phyloP scores from a whole-genome alignment of 2,329 filamentous ascomycete species.

The Berkeleyomyces rouxiae region DNA sequence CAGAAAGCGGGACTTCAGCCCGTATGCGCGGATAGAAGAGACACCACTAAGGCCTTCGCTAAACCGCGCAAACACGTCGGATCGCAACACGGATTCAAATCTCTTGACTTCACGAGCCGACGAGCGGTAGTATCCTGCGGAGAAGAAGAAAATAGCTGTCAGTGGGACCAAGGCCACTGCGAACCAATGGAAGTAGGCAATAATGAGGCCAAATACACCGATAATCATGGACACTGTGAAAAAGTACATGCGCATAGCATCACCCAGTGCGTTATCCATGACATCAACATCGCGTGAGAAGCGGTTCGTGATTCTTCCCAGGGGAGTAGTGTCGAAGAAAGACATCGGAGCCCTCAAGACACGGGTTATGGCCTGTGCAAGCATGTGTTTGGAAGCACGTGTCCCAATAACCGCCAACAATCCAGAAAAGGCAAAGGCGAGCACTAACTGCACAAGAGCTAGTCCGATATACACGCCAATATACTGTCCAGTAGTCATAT shows the following conservation, averaged over 20 bases:
- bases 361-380: conserved; percentile 60
- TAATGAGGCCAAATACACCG: conserved; percentile 75
- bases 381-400: conserved; percentile 62
- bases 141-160: conserved; percentile 61
- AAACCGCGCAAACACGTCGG: conserved; percentile 78
- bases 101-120: conserved; percentile 91
- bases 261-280: conserved; percentile 84
- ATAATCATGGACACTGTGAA: conserved; percentile 69
- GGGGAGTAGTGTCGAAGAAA: conserved; percentile 92
- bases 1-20: conserved; percentile 60
- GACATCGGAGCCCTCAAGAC: conserved; percentile 64
- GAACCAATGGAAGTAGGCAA: conserved; percentile 91
- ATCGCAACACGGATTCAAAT: conserved; percentile 78
- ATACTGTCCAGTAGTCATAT: conserved; percentile 50
- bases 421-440: conserved; percentile 71
- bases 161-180: conserved; percentile 45
- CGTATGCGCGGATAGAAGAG: conserved; percentile 78
- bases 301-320: conserved; percentile 88
- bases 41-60: conserved; percentile 73
- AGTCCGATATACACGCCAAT: conserved; percentile 57
- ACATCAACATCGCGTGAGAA: conserved; percentile 92
- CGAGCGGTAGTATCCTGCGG: conserved; percentile 73
- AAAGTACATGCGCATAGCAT: conserved; percentile 85
- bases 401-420: conserved; percentile 66
- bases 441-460: conserved; percentile 50